These are phyloP conservation scores for Cryptosporidium sp. DNA, from an alignment of 169 alveolate genomes.

Conservation along the genomic window DNA sequence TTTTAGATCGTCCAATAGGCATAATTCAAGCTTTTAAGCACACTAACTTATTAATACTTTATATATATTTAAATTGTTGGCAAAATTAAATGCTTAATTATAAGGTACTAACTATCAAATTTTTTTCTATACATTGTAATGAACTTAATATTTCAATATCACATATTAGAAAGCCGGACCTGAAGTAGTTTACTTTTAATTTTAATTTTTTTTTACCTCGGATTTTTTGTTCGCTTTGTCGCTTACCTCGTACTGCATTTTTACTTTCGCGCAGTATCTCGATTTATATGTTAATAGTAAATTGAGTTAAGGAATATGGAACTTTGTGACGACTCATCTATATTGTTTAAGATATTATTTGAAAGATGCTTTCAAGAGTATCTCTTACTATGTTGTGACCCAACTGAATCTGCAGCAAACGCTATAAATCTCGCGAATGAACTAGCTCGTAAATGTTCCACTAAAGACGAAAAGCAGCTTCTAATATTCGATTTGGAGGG, in stretches of 20 bases:
- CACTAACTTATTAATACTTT: slow-evolving; percentile 13
- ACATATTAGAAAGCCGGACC: neutral
- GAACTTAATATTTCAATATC: slow-evolving; percentile 9
- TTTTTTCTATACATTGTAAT: neutral
- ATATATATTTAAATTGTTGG: neutral
- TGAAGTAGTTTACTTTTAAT: neutral
- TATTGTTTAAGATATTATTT: neutral
- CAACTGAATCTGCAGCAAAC: slow-evolving; percentile 31
- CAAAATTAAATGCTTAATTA: neutral
- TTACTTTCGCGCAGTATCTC: slow-evolving; percentile 28
- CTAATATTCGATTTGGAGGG: neutral
- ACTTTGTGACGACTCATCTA: neutral
- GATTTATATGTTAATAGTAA: neutral
- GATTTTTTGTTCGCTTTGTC: neutral
- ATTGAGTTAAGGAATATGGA: slow-evolving; percentile 19
- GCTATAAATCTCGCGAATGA: slow-evolving; percentile 42
- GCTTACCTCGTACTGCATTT: slow-evolving; percentile 27
- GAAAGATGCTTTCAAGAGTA: slow-evolving; percentile 53
- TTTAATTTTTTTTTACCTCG: slow-evolving; percentile 6
- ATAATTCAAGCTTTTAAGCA: slow-evolving; percentile 4
- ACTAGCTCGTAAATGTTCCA: neutral
- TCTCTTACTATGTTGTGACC: slow-evolving; percentile 28
- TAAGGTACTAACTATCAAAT: neutral
- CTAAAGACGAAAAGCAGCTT: slow-evolving; percentile 7
- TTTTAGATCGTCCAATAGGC: slow-evolving; percentile 11